Percentiles rank a stretch among this genome's conserved stretches.
Evolutionary conservation across 495 filamentous ascomycete species (phyloP).

Genomic region (Neurospora sp.): DNA sequence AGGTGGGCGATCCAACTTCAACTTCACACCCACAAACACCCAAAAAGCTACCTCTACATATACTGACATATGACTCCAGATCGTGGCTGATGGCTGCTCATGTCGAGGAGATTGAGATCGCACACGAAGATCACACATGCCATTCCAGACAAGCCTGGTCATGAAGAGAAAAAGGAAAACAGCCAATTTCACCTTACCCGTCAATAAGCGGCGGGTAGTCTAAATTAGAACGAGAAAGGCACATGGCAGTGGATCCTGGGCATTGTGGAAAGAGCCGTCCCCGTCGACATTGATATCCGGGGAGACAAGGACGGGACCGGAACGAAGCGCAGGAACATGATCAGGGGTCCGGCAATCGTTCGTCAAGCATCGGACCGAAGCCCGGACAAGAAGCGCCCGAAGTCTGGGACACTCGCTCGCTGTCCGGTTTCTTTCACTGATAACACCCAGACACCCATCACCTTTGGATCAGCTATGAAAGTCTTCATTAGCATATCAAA

Average conservation of each 20-base stretch:
- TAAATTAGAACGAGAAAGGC: neutral
- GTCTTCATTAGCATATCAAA: neutral
- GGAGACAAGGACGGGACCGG: neutral
- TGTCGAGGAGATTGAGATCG: neutral
- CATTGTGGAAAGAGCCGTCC: neutral
- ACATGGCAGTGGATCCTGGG: neutral
- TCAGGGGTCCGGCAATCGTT: neutral
- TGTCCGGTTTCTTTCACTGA: neutral
- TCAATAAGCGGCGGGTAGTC: neutral
- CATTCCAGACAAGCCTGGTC: neutral
- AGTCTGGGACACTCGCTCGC: neutral
- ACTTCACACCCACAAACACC: neutral
- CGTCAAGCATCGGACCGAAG: neutral
- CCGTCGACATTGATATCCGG: neutral
- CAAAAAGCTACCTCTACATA: neutral
- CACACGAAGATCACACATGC: neutral
- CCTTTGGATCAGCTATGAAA: neutral
- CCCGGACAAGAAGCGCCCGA: neutral
- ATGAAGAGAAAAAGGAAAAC: neutral
- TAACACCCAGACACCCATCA: neutral
- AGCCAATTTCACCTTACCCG: neutral
- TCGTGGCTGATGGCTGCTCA: neutral
- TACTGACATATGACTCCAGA: neutral
- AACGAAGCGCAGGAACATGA: neutral
- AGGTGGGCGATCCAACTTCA: neutral